Evolutionary conservation across 1,284 basidiomycete genomes (phyloP).

Genomic region (Ceratobasidium sp.): DNA sequence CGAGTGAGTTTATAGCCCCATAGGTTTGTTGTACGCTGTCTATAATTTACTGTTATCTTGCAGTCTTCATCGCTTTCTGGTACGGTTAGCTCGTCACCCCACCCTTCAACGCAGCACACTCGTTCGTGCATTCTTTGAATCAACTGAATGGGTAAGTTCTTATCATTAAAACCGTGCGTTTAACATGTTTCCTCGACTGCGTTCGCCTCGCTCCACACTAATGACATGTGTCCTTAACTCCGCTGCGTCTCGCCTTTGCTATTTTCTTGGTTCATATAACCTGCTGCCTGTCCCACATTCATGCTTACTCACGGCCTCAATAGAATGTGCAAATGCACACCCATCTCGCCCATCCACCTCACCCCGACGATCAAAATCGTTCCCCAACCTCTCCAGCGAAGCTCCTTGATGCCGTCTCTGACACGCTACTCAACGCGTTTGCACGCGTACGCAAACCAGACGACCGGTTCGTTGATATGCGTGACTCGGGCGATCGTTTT

Average conservation of each 20-base stretch:
- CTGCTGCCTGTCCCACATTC: neutral
- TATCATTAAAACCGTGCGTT: neutral
- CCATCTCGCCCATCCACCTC: slow-evolving; percentile 88
- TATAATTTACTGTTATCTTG: neutral
- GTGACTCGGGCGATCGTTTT: slow-evolving; percentile 91
- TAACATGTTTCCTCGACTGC: neutral
- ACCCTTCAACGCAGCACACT: slow-evolving; percentile 93
- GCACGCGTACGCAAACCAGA: slow-evolving; percentile 96
- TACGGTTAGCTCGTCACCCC: slow-evolving; percentile 91
- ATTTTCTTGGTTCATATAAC: neutral
- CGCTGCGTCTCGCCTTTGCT: neutral
- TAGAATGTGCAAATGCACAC: slow-evolving; percentile 97
- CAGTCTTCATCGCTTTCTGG: slow-evolving; percentile 93
- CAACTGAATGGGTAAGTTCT: slow-evolving; percentile 92
- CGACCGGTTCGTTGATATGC: slow-evolving; percentile 92
- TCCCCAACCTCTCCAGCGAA: slow-evolving; percentile 63
- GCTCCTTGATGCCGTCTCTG: slow-evolving; percentile 92
- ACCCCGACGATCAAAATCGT: slow-evolving; percentile 65
- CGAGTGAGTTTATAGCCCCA: slow-evolving; percentile 75
- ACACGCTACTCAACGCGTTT: slow-evolving; percentile 95
- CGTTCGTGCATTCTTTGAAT: slow-evolving; percentile 92
- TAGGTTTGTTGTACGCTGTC: neutral
- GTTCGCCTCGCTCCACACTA: neutral
- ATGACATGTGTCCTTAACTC: neutral
- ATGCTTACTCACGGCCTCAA: neutral